Percentiles rank a stretch among this genome's conserved stretches.
These are phyloP conservation scores for Nicotiana sylvestris DNA, from an alignment of 257 asterid genomes.

Conservation along the genomic window DNA sequence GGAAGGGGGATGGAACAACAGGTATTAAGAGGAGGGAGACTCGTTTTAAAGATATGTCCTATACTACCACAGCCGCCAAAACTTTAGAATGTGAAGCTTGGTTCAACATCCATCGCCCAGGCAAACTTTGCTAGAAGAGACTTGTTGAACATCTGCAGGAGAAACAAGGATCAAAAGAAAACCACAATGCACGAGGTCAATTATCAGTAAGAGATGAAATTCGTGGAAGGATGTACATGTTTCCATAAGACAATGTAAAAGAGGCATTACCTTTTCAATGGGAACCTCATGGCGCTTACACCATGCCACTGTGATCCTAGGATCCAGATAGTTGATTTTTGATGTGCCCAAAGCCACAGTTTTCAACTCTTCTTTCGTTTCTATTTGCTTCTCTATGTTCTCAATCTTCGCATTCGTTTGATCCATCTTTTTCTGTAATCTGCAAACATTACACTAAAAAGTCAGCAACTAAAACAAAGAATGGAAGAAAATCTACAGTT, in stretches of 20 bases:
- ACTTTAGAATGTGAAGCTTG: constrained; percentile 70
- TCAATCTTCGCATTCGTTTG: constrained; percentile 68
- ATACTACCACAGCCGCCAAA: constrained; percentile 16
- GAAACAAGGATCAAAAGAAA: not conserved
- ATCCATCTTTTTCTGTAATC: constrained; percentile 78
- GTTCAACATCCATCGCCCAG: constrained; percentile 99
- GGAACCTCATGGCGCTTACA: constrained; percentile 98
- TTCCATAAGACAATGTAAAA: not conserved
- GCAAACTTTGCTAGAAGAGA: constrained; percentile 87
- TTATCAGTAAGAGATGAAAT: not conserved
- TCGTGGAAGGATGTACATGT: not conserved
- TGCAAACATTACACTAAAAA: constrained; percentile 23
- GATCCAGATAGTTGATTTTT: constrained; percentile 98
- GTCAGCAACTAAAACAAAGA: constrained; percentile 19
- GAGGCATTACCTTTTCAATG: constrained; percentile 70
- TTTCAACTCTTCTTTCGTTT: constrained; percentile 79
- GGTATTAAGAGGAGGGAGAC: not conserved
- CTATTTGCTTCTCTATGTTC: constrained; percentile 76
- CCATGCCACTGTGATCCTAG: constrained; percentile 98
- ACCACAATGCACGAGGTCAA: not conserved
- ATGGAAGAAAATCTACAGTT: not conserved
- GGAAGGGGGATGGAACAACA: not conserved
- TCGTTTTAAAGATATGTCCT: not conserved
- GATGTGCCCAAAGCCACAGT: constrained; percentile 95
- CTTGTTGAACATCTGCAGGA: constrained; percentile 83